Evolutionary conservation across 441 rosid species (phyloP).

Genomic region (Melastoma candidum): DNA sequence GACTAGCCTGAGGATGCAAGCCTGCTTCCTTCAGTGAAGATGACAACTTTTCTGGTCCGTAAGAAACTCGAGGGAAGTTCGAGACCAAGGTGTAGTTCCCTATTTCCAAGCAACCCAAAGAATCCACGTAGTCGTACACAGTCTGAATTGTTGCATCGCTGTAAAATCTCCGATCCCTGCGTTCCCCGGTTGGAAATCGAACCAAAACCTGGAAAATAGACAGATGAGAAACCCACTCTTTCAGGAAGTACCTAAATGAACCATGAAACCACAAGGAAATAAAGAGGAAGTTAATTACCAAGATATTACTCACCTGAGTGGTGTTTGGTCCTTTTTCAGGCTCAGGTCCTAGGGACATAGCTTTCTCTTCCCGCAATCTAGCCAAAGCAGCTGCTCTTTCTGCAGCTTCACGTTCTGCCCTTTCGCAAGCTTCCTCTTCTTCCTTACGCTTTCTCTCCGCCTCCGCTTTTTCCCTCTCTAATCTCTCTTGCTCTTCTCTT

Average conservation of each 20-base stretch:
- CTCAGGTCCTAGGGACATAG: constrained; percentile 70
- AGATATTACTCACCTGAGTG: constrained; percentile 47
- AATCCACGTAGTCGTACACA: constrained; percentile 79
- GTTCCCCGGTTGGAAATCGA: constrained; percentile 83
- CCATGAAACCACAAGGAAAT: background rate
- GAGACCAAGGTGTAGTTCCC: constrained; percentile 76
- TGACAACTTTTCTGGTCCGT: constrained; percentile 52
- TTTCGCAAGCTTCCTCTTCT: constrained; percentile 81
- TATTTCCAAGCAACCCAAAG: constrained; percentile 63
- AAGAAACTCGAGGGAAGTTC: constrained; percentile 72
- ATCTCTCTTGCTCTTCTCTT: constrained; percentile 72
- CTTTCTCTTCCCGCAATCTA: constrained; percentile 77
- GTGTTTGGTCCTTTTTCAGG: constrained; percentile 85
- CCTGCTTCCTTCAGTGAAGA: constrained; percentile 79
- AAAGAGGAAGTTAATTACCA: too few relatives aligned
- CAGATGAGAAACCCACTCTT: background rate
- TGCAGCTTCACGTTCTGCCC: constrained; percentile 71
- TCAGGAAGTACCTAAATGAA: background rate
- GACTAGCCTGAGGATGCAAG: constrained; percentile 97
- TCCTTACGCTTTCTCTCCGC: constrained; percentile 76
- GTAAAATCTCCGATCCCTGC: constrained; percentile 84
- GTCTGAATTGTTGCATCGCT: constrained; percentile 46
- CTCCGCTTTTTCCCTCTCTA: constrained; percentile 89
- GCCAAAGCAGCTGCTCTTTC: constrained; percentile 73
- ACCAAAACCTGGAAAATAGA: constrained; percentile 54